Evolutionary conservation across 2,329 filamentous ascomycete genomes (phyloP).

Genomic region (Leptographium lundbergii): DNA sequence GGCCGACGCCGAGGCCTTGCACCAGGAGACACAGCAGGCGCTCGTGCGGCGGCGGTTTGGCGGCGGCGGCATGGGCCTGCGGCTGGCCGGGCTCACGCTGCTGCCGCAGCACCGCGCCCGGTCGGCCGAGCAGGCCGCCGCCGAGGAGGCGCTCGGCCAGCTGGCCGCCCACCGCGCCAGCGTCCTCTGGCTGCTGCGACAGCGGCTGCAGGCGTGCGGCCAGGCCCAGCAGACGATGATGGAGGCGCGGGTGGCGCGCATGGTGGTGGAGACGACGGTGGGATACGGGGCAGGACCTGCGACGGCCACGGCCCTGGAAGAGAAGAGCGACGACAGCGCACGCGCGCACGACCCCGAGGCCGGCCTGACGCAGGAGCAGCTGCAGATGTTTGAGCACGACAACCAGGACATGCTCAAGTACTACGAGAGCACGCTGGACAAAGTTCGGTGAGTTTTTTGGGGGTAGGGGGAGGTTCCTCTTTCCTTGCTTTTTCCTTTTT

Average conservation of each 20-base stretch:
- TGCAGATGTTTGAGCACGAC: constrained; percentile 86
- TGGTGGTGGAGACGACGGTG: constrained; percentile 63
- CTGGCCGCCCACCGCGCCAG: constrained; percentile 64
- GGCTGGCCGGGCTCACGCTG: neutral
- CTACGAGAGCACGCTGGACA: constrained; percentile 86
- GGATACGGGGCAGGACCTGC: neutral
- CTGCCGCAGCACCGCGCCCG: constrained; percentile 15
- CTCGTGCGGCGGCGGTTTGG: constrained; percentile 59
- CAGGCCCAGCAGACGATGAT: constrained; percentile 82
- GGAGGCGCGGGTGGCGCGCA: constrained; percentile 71
- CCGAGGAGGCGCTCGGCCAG: constrained; percentile 57
- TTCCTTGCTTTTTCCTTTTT: neutral
- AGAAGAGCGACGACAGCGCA: constrained; percentile 4
- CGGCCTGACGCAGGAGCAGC: constrained; percentile 67
- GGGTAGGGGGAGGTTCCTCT: neutral
- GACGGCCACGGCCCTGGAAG: neutral
- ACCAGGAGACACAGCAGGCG: constrained; percentile 60
- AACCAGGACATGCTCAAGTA: constrained; percentile 88
- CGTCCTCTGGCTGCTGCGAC: constrained; percentile 70
- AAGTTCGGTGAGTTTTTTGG: constrained; percentile 64
- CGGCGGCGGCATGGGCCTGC: constrained; percentile 19
- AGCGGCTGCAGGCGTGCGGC: constrained; percentile 63
- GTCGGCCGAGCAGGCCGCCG: constrained; percentile 53
- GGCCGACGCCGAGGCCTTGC: constrained; percentile 68
- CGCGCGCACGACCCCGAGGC: constrained; percentile 16